Base-by-base conservation (phyloP, 2,329 filamentous ascomycete species). In the Alternaria brassicae region DNA sequence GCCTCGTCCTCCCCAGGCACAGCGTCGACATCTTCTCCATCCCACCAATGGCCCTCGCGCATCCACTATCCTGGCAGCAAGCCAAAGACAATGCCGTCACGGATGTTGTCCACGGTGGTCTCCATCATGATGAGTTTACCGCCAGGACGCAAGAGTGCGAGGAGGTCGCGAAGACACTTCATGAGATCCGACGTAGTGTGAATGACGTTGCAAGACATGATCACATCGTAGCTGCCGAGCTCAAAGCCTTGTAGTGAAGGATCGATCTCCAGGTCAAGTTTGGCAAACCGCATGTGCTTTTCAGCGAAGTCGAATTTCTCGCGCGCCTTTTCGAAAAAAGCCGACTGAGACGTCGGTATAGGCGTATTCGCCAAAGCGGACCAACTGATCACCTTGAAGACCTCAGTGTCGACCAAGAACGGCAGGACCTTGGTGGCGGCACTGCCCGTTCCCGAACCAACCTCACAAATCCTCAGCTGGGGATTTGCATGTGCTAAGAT, bases 121-220 rank as follows among this genome's bases (percentile, higher is more conserved):
- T 65, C 53, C 23, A 60, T 63, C 25, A 65, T 27, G 28, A 65
- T 56, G 7, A 65, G 54, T 10, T 63, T 63, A 5, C 60, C 62
- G 2, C n/a, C 56, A 3, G 52, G 55, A 27, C 45, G 66, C 58
- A 60, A 17, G 3, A 62, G 45, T 0, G 39, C 28, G 15, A 32
- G 21, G 6, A 65, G 36, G 36, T 63, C 41, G 39, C 21, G n/a
- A 32, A 58, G 23, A 17, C 39, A 42, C 19, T 56, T 42, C 34
- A 40, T 44, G 12, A 58, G 39, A 49, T 60, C 55, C 19, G 53
- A 40, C 23, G 67, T 65, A 2, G 66, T 58, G 40, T 65, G 61
- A 2, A 68, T 44, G 4, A 61, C 58, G 6, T 42, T 40, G 41
- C 42, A 58, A 6, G 61, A 60, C n/a, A 71, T 37, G 40, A 71